Evolutionary conservation across 163 green algal species (phyloP), one percentile per base, ranked within the genome.

Genomic region (Smithsoniella earleae): DNA sequence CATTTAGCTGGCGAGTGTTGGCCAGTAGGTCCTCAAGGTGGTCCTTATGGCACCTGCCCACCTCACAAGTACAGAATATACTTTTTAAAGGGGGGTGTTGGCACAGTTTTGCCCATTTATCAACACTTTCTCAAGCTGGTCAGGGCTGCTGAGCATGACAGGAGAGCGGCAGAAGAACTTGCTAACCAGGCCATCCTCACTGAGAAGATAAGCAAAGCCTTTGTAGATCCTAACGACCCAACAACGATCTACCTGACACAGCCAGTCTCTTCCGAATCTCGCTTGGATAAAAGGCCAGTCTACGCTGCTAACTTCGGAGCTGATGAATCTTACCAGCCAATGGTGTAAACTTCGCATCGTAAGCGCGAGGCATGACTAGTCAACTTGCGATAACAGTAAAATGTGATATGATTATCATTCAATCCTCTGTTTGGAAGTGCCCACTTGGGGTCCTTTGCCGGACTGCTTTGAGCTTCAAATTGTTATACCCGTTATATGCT

Each of bases 201-300:
- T 33, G 58, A 69, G 31, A 5, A 37, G 34, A 36, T 34, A 5
- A 69, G 34, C 58, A 30, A 69, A 6, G 33, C 52, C 22, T 83
- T 93, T 73, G 81, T 96, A 43, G 92, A 97, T 77, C 92, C 92
- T 38, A 91, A 83, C 55, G 92, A 96, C 78, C 91, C 88, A 8
- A 85, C 85, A 40, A 83, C 73, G 43, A 28, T 89, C n/a, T 90
- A 85, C 46, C 77, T 89, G 31, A 82, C 83, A 5, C 75, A 82
- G 76, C 84, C 83, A 0, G 58, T 82, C 18, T 66, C 77, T 16
- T 5, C 25, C 6, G 64, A 45, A 34, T 46, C 58, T 54, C 74
- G 28, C 18, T 33, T 31, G 37, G 33, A 73, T 20, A 62, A 3
- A 28, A 62, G 75, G 2, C 74, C 76, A 16, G 73, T 78, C 34